phyloP scores from a whole-genome alignment of 345 rosid species.

The Dipteronia sinensis region DNA sequence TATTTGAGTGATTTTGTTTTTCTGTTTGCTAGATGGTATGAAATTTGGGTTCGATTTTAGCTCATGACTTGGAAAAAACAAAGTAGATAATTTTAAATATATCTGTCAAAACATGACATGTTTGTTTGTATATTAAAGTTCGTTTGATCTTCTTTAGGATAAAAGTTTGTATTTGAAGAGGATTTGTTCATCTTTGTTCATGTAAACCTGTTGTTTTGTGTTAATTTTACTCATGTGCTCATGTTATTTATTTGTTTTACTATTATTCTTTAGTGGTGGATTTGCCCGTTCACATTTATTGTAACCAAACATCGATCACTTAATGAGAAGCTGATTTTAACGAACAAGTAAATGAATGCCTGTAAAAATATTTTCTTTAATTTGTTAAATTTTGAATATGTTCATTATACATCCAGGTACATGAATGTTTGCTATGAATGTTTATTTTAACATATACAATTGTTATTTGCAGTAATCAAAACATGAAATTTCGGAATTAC shows the following conservation, averaged over 20 bases:
- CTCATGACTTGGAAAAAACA: no score
- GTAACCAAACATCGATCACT: not conserved
- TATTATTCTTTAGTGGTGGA: not conserved
- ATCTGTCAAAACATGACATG: no score
- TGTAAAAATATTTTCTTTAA: not conserved
- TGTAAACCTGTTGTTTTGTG: not conserved
- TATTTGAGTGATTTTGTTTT: no score
- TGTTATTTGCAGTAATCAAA: slow-evolving; percentile 49
- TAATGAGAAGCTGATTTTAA: not conserved
- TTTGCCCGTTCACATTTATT: no score
- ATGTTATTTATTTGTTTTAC: not conserved
- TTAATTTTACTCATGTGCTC: no score
- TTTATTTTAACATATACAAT: slow-evolving; percentile 14
- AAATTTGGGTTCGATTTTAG: no score
- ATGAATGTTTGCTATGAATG: not conserved
- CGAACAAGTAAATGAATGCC: not conserved
- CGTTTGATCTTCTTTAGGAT: not conserved
- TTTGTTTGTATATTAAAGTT: no score
- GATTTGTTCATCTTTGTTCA: not conserved
- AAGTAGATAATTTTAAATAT: no score
- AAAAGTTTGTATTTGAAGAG: not conserved
- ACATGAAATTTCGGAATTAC: slow-evolving; percentile 89
- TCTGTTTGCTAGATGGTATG: no score
- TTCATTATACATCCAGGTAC: not conserved
- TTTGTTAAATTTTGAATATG: not conserved